phyloP scores from a whole-genome alignment of 2,329 filamentous ascomycete genomes.

The Penicillium sp. region DNA sequence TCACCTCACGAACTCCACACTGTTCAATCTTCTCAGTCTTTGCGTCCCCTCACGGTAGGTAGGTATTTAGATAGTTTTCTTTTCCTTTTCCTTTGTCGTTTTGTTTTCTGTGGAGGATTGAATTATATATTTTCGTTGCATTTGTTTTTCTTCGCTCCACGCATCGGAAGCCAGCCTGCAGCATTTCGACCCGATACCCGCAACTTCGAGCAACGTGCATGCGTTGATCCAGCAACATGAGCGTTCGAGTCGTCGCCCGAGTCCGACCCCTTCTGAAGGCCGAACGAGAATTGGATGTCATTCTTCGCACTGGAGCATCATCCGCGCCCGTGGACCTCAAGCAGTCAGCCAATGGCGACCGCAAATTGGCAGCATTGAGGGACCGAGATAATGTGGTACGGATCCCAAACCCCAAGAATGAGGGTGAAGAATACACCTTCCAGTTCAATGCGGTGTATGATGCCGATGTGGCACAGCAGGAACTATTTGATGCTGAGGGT shows the following conservation, averaged over 20 bases:
- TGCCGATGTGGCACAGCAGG: slow-evolving; percentile 74
- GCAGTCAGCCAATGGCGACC: slow-evolving; percentile 24
- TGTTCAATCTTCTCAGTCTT: slow-evolving; percentile 6
- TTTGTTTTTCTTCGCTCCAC: slow-evolving; percentile 4
- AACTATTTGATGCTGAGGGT: slow-evolving; percentile 88
- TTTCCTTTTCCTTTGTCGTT: slow-evolving; percentile 11
- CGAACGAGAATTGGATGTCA: slow-evolving; percentile 84
- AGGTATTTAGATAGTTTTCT: slow-evolving; percentile 14
- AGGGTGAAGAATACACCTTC: slow-evolving; percentile 86
- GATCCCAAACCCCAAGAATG: slow-evolving; percentile 93
- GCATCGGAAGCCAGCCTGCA: background rate
- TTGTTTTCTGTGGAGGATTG: slow-evolving; percentile 6
- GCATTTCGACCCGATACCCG: background rate
- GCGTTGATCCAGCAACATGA: slow-evolving; percentile 32
- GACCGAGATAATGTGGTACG: slow-evolving; percentile 69
- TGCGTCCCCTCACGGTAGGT: slow-evolving; percentile 21
- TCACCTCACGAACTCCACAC: slow-evolving; percentile 10
- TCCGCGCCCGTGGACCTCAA: slow-evolving; percentile 18
- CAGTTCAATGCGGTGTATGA: slow-evolving; percentile 94
- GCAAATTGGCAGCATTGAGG: slow-evolving; percentile 37
- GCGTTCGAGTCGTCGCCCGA: slow-evolving; percentile 82
- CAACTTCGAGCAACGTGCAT: slow-evolving; percentile 9
- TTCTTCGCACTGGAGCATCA: slow-evolving; percentile 67
- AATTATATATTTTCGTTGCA: background rate
- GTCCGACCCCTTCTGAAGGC: slow-evolving; percentile 84